A percentile compares a stretch with the other conserved stretches of the same genome.
These are phyloP conservation scores for Eucalyptus virginea DNA, from an alignment of 345 rosid genomes.

Conservation along the genomic window DNA sequence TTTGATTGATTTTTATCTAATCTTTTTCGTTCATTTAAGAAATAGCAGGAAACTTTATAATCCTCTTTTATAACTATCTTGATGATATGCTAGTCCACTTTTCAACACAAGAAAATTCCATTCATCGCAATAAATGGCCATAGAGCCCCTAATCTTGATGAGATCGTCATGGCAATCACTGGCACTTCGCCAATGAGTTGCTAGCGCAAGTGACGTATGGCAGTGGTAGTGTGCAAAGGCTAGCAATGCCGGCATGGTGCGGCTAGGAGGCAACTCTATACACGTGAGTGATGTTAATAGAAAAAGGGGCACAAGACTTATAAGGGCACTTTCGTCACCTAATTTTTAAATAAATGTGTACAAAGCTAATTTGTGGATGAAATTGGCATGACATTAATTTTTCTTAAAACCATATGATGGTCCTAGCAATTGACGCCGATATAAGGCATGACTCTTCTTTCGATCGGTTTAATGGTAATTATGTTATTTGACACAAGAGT, in stretches of 20 bases:
- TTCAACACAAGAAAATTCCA: neutral
- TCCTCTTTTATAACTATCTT: neutral
- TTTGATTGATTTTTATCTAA: too few species aligned
- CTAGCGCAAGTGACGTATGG: neutral
- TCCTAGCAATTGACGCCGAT: too few species aligned
- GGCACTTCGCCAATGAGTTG: neutral
- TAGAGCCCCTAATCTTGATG: neutral
- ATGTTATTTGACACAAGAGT: too few species aligned
- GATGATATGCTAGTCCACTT: neutral
- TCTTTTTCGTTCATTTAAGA: neutral
- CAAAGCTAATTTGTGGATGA: neutral
- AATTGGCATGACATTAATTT: neutral
- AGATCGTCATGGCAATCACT: neutral
- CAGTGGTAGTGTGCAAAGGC: too few species aligned
- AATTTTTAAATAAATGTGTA: neutral
- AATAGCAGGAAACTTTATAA: rapidly evolving
- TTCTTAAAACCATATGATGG: too few species aligned
- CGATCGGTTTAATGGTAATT: too few species aligned
- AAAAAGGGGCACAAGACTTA: neutral
- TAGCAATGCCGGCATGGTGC: neutral
- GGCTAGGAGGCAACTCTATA: neutral
- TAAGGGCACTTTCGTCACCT: neutral
- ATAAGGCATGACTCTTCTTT: too few species aligned
- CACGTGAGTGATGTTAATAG: too few species aligned
- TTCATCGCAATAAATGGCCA: neutral